A percentile compares a stretch with the other conserved stretches of the same genome.
phyloP scores from a whole-genome alignment of 75 land plant species.

The Cryptomeria japonica region DNA sequence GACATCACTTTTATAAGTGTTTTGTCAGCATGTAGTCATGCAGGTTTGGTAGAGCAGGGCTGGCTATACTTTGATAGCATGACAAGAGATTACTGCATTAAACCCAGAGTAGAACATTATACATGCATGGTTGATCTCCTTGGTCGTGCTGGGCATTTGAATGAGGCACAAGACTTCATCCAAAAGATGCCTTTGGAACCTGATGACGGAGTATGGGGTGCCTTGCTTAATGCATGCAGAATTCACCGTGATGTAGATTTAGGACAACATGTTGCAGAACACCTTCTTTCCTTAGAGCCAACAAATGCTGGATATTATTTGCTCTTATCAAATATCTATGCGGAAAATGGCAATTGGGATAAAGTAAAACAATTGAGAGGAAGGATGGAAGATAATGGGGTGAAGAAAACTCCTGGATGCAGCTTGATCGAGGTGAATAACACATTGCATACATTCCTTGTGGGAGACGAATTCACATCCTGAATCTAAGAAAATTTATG shows the following conservation, averaged over 20 bases:
- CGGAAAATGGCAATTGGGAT: slow-evolving; percentile 50
- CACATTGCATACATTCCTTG: neutral
- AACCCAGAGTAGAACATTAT: slow-evolving; percentile 45
- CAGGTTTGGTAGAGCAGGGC: slow-evolving; percentile 51
- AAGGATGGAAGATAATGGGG: neutral
- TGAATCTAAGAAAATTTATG: neutral
- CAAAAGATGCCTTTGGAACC: slow-evolving; percentile 50
- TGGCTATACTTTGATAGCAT: slow-evolving; percentile 28
- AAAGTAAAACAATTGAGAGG: slow-evolving; percentile 39
- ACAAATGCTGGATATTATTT: slow-evolving; percentile 31
- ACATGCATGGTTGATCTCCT: slow-evolving; percentile 65
- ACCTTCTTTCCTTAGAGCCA: slow-evolving; percentile 18
- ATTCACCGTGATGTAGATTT: slow-evolving; percentile 36
- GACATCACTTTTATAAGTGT: slow-evolving; percentile 31
- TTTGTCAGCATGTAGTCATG: slow-evolving; percentile 54
- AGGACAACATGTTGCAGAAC: slow-evolving; percentile 41
- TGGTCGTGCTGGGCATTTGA: slow-evolving; percentile 50
- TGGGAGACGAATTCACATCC: slow-evolving; percentile 1
- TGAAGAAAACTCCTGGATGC: neutral
- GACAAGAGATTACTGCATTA: slow-evolving; percentile 26
- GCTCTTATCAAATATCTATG: slow-evolving; percentile 51
- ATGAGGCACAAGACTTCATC: slow-evolving; percentile 44
- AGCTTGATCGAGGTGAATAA: slow-evolving; percentile 1
- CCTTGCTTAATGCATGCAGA: slow-evolving; percentile 50
- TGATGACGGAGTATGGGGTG: slow-evolving; percentile 44